Conservation (phyloP, 2,329 filamentous ascomycete species). For the Orbilia oligospora region DNA sequence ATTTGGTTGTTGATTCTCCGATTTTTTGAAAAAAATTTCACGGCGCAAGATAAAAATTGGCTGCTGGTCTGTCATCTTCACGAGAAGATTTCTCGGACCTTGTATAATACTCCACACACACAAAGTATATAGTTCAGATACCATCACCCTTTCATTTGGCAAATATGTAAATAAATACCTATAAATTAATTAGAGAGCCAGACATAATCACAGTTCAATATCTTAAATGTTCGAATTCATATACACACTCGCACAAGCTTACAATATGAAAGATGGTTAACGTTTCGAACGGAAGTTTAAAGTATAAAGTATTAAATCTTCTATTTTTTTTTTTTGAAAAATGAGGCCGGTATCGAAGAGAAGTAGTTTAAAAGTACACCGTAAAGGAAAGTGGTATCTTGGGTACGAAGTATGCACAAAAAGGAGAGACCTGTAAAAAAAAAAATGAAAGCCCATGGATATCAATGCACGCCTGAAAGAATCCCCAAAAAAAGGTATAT, state of each 20-base stretch:
- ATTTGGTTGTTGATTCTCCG: background rate
- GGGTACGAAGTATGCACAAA: slow-evolving; percentile 44
- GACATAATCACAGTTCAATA: too few relatives aligned
- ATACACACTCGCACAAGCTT: too few relatives aligned
- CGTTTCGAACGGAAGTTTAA: too few relatives aligned
- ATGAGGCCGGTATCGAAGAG: slow-evolving; percentile 8
- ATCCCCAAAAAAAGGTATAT: slow-evolving; percentile 20
- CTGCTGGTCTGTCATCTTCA: background rate
- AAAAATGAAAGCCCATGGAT: slow-evolving; percentile 26
- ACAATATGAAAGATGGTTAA: too few relatives aligned
- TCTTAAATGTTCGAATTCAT: too few relatives aligned
- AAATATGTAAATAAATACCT: slow-evolving; percentile 36
- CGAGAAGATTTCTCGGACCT: background rate
- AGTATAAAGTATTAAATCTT: slow-evolving; percentile 2
- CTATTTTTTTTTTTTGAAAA: slow-evolving; percentile 9
- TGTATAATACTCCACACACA: slow-evolving; percentile 39
- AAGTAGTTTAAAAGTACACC: slow-evolving; percentile 24
- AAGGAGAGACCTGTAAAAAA: slow-evolving; percentile 18
- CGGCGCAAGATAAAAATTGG: slow-evolving; percentile 20
- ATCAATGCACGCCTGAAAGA: slow-evolving; percentile 47
- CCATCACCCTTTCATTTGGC: slow-evolving; percentile 26
- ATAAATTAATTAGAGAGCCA: too few relatives aligned
- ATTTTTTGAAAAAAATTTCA: background rate
- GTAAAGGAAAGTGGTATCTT: slow-evolving; percentile 49
- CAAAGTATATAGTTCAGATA: slow-evolving; percentile 36